Percentiles rank a stretch among this genome's conserved stretches.
Evolutionary conservation across 371 early-diverging fungal species (phyloP).

Genomic region (Circinella minor): DNA sequence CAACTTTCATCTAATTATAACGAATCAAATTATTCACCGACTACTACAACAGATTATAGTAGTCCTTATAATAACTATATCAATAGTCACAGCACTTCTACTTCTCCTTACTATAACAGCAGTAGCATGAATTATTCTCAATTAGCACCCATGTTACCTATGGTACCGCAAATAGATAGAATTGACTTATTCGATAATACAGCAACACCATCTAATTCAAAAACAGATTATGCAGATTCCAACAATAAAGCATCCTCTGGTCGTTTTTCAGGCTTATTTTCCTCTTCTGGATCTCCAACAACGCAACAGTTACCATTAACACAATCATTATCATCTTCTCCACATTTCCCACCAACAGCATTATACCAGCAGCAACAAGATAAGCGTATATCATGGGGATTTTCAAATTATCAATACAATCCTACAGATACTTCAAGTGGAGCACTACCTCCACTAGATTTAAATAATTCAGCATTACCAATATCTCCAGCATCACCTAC

Average conservation of each 20-base stretch:
- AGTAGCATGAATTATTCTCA: not conserved
- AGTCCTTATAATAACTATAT: not conserved
- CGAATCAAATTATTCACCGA: not conserved
- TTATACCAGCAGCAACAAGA: not conserved
- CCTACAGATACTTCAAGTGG: no score
- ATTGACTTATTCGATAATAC: constrained; percentile 13
- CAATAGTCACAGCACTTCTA: no score
- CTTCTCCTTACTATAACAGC: not conserved
- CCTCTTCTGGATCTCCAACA: not conserved
- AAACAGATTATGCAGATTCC: not conserved
- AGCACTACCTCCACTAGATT: not conserved
- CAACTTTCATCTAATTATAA: not conserved
- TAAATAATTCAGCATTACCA: not conserved
- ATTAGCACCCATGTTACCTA: constrained; percentile 9
- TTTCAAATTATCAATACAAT: not conserved
- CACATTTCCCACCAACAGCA: not conserved
- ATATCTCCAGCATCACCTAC: not conserved
- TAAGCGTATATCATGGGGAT: not conserved
- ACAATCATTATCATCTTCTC: not conserved
- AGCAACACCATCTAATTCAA: not conserved
- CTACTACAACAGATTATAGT: not conserved
- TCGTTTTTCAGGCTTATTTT: not conserved
- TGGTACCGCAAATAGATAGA: constrained; percentile 19
- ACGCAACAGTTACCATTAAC: not conserved
- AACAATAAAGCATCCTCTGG: not conserved